Evolutionary conservation across 192 early-diverging fungal species (phyloP).

Genomic region (Linnemannia exigua): DNA sequence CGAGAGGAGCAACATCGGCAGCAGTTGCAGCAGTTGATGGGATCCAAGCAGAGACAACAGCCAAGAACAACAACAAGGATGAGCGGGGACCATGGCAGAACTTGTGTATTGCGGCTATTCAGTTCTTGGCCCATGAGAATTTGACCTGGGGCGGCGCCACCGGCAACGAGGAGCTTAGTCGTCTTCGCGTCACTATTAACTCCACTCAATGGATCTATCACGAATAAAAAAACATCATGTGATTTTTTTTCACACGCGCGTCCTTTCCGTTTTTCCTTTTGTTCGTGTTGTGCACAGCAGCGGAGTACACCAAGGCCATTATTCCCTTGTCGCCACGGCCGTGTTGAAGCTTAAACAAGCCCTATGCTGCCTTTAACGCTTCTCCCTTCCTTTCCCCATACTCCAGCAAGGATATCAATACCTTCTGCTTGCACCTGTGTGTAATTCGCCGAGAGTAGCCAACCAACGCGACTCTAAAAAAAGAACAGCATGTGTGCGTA

Average conservation of each 20-base stretch:
- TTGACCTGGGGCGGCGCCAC: constrained; percentile 47
- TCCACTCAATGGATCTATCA: constrained; percentile 40
- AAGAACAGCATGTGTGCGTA: too few relatives aligned
- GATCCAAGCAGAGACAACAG: neutral
- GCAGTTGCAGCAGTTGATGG: neutral
- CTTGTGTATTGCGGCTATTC: constrained; percentile 39
- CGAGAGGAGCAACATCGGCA: neutral
- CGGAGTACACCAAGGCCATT: too few relatives aligned
- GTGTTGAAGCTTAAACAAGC: too few relatives aligned
- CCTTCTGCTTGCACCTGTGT: too few relatives aligned
- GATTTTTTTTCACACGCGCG: neutral
- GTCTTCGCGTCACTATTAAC: constrained; percentile 35
- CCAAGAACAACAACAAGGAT: constrained; percentile 5
- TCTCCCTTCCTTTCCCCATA: too few relatives aligned
- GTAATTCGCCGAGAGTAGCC: too few relatives aligned
- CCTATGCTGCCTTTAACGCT: too few relatives aligned
- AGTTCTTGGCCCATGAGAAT: constrained; percentile 48
- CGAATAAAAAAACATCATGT: constrained; percentile 31
- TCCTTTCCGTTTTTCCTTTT: neutral
- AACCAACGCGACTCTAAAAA: too few relatives aligned
- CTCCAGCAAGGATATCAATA: too few relatives aligned
- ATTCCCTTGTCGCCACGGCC: too few relatives aligned
- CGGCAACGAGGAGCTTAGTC: constrained; percentile 42
- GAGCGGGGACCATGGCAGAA: constrained; percentile 42
- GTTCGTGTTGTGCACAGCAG: neutral